Base-by-base conservation (phyloP, 140 eudicot genomes). In the Senecio squalidus region DNA sequence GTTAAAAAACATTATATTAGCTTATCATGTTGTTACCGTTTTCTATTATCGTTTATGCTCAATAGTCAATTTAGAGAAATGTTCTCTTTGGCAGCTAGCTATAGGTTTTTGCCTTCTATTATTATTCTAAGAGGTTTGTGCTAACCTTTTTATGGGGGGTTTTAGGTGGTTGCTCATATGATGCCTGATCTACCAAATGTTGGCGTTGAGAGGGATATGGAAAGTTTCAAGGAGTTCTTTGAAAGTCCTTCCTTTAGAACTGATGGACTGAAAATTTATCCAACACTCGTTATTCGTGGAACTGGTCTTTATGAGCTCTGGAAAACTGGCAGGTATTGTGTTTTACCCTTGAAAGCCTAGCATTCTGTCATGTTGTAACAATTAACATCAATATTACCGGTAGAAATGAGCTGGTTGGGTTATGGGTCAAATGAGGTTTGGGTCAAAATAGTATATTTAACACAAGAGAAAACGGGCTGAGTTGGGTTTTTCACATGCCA, bases 121-220 rank as follows among this genome's bases (percentile, higher is more conserved):
- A n/a, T n/a, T n/a, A n/a, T n/a, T n/a, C n/a, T n/a, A n/a, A n/a
- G n/a, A n/a, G n/a, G n/a, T n/a, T n/a, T n/a, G n/a, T n/a, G n/a
- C n/a, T n/a, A n/a, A n/a, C n/a, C 30, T 71, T 11, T 14, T 31
- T 4, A 30, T 17, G 48, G 18, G 65, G 27, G 76, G 31, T 73
- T 20, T 2, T 64, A 90, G 97, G 97, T 92, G 43, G 98, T 92
- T 72, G 98, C 98, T 62, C 98, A 92, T 77, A 92, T 92, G 98
- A 92, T 92, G 98, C 98, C 98, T 33, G 98, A 92, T 87, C 98
- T 92, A 71, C 98, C 98, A 17, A 87, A 92, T 70, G 98, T 92
- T 54, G 98, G 98, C 2, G 96, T 92, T 47, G 98, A 92, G 47
- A 82, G 98, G 39, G 98, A 92, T 71, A 65, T 92, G 80, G 98